These are phyloP conservation scores for Leucosporidium scottii DNA, from an alignment of 768 basidiomycete genomes.

Conservation along the genomic window DNA sequence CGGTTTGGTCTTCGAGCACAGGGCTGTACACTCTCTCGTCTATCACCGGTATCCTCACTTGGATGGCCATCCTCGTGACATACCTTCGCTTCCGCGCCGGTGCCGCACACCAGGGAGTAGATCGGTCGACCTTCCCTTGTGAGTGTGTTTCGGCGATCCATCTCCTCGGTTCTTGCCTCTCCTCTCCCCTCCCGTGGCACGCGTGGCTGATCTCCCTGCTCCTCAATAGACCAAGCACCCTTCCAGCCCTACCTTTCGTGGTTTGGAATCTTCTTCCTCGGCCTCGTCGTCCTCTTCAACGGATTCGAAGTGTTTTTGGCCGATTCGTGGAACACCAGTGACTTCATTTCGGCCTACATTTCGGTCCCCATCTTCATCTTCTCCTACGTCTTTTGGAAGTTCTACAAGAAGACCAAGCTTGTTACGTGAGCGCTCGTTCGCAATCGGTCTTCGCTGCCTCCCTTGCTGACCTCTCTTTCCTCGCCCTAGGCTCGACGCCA, in stretches of 20 bases:
- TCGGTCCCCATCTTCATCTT: slow-evolving; percentile 58
- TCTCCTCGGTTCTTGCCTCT: no score
- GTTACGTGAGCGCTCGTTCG: slow-evolving; percentile 38
- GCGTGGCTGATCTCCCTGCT: no score
- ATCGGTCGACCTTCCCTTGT: slow-evolving; percentile 63
- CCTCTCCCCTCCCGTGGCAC: no score
- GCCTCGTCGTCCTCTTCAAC: slow-evolving; percentile 2
- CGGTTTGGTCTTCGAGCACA: no score
- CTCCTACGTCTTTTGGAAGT: slow-evolving; percentile 57
- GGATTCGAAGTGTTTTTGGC: neutral
- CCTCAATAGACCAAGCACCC: slow-evolving; percentile 44
- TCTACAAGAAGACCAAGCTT: slow-evolving; percentile 50
- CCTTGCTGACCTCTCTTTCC: no score
- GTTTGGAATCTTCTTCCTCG: slow-evolving; percentile 40
- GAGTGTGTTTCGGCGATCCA: no score
- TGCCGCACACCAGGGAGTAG: slow-evolving; percentile 68
- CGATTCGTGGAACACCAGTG: neutral
- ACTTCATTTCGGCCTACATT: neutral
- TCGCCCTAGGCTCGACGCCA: no score
- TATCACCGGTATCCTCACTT: slow-evolving; percentile 49
- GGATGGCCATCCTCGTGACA: slow-evolving; percentile 69
- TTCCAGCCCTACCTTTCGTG: slow-evolving; percentile 50
- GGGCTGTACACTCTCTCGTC: slow-evolving; percentile 14
- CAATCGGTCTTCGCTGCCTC: no score
- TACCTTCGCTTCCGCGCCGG: slow-evolving; percentile 82